Evolutionary conservation across 306 rosid species (phyloP).

Genomic region (Castanospermum australe): DNA sequence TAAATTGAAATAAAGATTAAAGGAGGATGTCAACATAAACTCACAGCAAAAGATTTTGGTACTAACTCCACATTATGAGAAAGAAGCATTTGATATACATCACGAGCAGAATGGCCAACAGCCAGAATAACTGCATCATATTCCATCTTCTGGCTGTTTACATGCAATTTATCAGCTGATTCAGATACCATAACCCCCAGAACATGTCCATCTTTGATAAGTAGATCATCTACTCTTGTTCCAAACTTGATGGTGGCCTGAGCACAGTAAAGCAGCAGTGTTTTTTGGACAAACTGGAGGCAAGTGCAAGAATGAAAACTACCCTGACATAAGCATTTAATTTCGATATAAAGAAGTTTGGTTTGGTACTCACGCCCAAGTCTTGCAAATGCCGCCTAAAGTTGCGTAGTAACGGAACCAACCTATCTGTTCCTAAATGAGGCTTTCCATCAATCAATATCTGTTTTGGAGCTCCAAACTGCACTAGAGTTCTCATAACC

Average conservation of each 20-base stretch:
- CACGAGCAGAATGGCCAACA: conserved; percentile 99
- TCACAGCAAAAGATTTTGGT: conserved; percentile 89
- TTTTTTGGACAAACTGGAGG: conserved; percentile 18
- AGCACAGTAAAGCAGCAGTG: conserved; percentile 22
- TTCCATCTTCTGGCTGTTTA: conserved; percentile 59
- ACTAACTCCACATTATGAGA: conserved; percentile 73
- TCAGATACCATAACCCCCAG: conserved; percentile 73
- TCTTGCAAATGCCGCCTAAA: conserved; percentile 77
- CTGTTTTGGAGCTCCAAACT: conserved; percentile 85
- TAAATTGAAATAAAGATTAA: conserved; percentile 22
- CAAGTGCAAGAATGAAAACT: conserved; percentile 20
- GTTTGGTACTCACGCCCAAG: conserved; percentile 75
- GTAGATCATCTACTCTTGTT: conserved; percentile 82
- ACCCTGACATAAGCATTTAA: conserved; percentile 8
- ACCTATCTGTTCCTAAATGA: conserved; percentile 92
- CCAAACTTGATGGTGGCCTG: conserved; percentile 93
- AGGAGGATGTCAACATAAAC: conserved; percentile 37
- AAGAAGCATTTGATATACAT: conserved; percentile 77
- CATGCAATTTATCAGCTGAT: conserved; percentile 53
- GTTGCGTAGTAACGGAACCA: conserved; percentile 93
- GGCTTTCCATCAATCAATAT: conserved; percentile 90
- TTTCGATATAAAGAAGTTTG: conserved; percentile 20
- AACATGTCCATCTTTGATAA: conserved; percentile 57
- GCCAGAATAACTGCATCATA: conserved; percentile 88
- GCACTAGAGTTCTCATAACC: conserved; percentile 93